phyloP scores from a whole-genome alignment of 169 alveolate species.

The Plasmodium cynomolgi region DNA sequence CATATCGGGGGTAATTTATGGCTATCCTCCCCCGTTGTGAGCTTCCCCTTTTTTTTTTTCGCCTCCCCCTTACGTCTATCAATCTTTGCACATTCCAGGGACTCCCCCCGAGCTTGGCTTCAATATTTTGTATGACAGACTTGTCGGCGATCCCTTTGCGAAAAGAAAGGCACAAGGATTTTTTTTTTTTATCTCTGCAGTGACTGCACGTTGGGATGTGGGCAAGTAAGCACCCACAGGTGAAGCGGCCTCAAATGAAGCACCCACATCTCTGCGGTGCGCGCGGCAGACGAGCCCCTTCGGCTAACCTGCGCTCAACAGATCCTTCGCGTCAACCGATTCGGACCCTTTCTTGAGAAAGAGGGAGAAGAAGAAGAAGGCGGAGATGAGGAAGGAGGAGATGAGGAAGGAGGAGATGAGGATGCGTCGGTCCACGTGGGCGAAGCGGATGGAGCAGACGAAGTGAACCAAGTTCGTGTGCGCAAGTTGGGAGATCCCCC shows the following conservation, averaged over 20 bases:
- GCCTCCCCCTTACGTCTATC: conserved; percentile 38
- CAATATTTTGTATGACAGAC: conserved; percentile 22
- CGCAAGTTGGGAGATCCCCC: not conserved
- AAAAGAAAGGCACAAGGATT: not conserved
- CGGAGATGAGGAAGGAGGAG: not conserved
- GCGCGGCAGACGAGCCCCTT: not conserved
- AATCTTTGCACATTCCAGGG: conserved; percentile 61
- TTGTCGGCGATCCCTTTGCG: conserved; percentile 44
- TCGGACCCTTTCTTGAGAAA: conserved; percentile 59
- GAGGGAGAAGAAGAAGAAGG: not conserved
- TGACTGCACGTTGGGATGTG: not conserved
- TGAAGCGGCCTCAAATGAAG: not conserved
- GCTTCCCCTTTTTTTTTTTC: not conserved
- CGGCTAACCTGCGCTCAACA: conserved; percentile 34
- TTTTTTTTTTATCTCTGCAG: not conserved
- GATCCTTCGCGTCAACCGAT: conserved; percentile 42
- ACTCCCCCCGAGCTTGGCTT: conserved; percentile 51
- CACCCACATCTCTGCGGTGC: not conserved
- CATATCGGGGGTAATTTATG: not conserved
- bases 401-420: not conserved
- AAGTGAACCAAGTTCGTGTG: not conserved
- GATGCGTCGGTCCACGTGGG: not conserved
- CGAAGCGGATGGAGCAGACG: not conserved
- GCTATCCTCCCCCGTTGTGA: not conserved
- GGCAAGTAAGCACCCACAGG: not conserved